These are phyloP conservation scores for Clausena lansium DNA, from an alignment of 345 rosid species.

Conservation along the genomic window DNA sequence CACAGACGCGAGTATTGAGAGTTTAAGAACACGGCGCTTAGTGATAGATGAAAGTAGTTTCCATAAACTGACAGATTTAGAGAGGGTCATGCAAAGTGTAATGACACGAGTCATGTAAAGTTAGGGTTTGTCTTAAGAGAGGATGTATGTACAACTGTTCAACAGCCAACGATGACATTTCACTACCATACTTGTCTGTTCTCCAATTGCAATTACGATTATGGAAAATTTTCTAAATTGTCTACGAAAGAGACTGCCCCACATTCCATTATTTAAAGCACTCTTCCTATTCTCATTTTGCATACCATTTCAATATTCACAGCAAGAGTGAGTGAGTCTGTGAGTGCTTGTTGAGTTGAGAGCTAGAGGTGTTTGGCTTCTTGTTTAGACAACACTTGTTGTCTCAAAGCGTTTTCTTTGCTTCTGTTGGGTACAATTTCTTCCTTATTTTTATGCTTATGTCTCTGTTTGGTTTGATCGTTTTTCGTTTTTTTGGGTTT, in stretches of 20 bases:
- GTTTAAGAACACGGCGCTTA: background rate
- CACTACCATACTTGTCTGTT: constrained; percentile 17
- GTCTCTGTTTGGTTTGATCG: background rate
- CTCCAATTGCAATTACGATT: constrained; percentile 11
- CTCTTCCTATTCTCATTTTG: background rate
- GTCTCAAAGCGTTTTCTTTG: background rate
- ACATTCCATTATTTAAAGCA: background rate
- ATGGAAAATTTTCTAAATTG: background rate
- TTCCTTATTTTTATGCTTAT: background rate
- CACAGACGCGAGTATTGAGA: background rate
- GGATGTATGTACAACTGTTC: background rate
- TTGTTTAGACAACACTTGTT: background rate
- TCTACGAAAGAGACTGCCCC: background rate
- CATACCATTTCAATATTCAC: background rate
- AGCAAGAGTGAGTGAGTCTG: background rate
- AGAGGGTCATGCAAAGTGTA: background rate
- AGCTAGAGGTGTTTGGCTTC: background rate
- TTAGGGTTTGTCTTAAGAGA: background rate
- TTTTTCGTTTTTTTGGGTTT: background rate
- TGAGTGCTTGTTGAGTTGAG: background rate
- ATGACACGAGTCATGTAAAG: background rate
- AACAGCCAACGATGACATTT: constrained; percentile 20
- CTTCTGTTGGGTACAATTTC: background rate
- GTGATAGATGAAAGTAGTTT: background rate
- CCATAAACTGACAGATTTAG: constrained; percentile 11